phyloP scores from a whole-genome alignment of 2,329 filamentous ascomycete species.

The Phialophora verrucosa region DNA sequence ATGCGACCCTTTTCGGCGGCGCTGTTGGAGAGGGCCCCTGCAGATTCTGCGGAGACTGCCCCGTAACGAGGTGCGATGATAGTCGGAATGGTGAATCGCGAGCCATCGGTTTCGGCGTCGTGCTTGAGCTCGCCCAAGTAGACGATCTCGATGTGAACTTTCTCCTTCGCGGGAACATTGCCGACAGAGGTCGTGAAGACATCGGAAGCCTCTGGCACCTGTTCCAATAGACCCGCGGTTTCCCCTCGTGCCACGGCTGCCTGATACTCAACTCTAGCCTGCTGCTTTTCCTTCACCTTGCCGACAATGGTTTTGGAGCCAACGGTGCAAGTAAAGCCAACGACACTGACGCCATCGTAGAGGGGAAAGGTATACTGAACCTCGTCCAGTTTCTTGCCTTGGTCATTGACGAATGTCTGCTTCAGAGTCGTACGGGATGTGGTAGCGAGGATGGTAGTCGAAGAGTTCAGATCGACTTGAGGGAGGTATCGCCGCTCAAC shows the following conservation, averaged over 20 bases:
- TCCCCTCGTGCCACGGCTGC: slow-evolving; percentile 64
- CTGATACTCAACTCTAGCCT: slow-evolving; percentile 65
- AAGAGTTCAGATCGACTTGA: slow-evolving; percentile 62
- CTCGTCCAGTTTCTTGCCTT: slow-evolving; percentile 55
- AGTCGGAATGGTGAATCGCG: slow-evolving; percentile 72
- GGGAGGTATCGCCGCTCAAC: slow-evolving; percentile 58
- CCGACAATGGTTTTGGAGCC: slow-evolving; percentile 62
- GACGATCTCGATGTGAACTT: slow-evolving; percentile 65
- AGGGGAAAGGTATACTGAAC: slow-evolving; percentile 72
- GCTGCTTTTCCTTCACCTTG: slow-evolving; percentile 68
- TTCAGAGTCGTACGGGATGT: slow-evolving; percentile 58
- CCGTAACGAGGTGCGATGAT: slow-evolving; percentile 72
- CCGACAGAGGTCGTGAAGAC: slow-evolving; percentile 72
- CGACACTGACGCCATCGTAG: slow-evolving; percentile 73
- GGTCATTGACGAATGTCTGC: slow-evolving; percentile 67
- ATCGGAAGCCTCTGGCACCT: slow-evolving; percentile 64
- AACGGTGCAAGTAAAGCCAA: slow-evolving; percentile 69
- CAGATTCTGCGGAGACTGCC: slow-evolving; percentile 14
- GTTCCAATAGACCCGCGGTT: slow-evolving; percentile 69
- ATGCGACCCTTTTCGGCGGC: slow-evolving; percentile 49
- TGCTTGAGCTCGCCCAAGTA: slow-evolving; percentile 76
- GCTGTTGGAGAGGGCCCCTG: slow-evolving; percentile 1
- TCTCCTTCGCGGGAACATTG: slow-evolving; percentile 66
- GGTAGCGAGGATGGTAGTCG: slow-evolving; percentile 66
- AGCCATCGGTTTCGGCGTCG: slow-evolving; percentile 69